Conservation (phyloP, 2,329 filamentous ascomycete genomes). For the Fragosphaeria purpurea region DNA sequence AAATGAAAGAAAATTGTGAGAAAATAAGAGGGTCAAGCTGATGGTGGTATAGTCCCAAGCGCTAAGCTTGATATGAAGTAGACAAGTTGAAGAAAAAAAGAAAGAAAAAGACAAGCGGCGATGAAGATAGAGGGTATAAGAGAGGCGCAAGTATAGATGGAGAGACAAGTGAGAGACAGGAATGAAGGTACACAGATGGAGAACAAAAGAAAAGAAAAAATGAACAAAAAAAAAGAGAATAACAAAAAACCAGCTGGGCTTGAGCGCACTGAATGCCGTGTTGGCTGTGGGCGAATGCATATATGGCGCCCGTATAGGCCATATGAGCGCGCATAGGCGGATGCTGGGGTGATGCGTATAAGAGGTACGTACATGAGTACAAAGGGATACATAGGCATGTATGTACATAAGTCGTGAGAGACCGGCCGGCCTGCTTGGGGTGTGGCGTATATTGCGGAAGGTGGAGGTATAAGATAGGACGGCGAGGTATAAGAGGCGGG, state of each 20-base stretch:
- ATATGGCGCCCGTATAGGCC: no score
- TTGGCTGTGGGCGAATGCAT: no score
- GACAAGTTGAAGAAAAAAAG: background rate
- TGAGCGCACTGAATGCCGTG: no score
- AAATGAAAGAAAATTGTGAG: background rate
- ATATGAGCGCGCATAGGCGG: no score
- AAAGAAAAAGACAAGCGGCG: background rate
- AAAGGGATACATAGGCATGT: no score
- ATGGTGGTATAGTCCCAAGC: background rate
- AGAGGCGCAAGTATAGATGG: background rate
- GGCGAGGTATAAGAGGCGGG: no score
- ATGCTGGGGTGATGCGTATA: background rate
- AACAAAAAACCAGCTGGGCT: no score
- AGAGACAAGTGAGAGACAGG: background rate
- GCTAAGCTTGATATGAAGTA: background rate
- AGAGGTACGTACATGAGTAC: no score
- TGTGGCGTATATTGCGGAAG: constrained; percentile 5
- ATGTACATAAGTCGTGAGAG: no score
- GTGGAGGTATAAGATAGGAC: background rate
- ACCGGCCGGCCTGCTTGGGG: no score
- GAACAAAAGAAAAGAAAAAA: no score
- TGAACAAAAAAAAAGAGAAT: no score
- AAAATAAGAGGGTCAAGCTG: background rate
- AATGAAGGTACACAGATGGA: background rate
- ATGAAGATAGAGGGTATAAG: background rate